Evolutionary conservation across 164 flowering plant species (phyloP).

Genomic region (Sextonia rubra): DNA sequence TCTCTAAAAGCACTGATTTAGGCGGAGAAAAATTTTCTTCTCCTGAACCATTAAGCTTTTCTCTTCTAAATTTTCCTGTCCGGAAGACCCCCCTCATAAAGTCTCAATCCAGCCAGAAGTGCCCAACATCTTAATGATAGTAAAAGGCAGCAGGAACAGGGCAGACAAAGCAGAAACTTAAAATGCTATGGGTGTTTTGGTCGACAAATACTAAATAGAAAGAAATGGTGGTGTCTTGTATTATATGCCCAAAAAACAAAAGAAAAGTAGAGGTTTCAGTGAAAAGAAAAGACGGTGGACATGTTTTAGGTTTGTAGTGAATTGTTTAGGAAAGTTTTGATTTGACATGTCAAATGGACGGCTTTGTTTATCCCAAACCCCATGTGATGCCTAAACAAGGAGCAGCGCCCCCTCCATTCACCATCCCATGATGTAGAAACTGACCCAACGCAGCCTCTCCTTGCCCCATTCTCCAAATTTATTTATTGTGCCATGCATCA

Average conservation of each 20-base stretch:
- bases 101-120: neutral
- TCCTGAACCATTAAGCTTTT: too few species aligned
- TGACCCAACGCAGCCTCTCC: constrained; percentile 9
- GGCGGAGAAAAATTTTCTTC: too few species aligned
- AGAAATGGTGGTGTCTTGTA: neutral
- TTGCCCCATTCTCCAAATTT: constrained; percentile 3
- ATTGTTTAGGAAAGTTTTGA: constrained; percentile 35
- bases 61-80: too few species aligned
- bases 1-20: too few species aligned
- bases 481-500: neutral
- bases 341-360: constrained; percentile 28
- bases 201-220: neutral
- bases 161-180: neutral
- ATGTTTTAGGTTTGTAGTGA: constrained; percentile 27
- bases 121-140: neutral
- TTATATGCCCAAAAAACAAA: neutral
- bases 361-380: constrained; percentile 23
- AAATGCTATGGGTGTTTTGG: neutral
- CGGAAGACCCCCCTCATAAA: too few species aligned
- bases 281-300: constrained; percentile 15
- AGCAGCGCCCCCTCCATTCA: constrained; percentile 17
- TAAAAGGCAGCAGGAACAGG: neutral
- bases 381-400: constrained; percentile 30
- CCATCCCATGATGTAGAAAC: constrained; percentile 26
- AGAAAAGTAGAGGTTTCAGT: neutral